phyloP scores from a whole-genome alignment of 805 yeast genomes.

The Pichia exigua region DNA sequence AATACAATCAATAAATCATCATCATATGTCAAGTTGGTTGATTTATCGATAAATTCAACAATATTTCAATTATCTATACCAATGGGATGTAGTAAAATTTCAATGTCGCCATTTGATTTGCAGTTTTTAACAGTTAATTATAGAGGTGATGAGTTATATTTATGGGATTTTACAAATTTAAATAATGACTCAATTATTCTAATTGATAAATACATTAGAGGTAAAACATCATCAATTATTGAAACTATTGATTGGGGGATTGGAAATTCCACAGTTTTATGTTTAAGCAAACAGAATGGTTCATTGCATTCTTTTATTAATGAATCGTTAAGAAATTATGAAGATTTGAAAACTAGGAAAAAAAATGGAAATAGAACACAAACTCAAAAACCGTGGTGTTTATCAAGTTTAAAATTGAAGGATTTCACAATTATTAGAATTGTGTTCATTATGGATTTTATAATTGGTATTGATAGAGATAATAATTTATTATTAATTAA shows the following conservation, averaged over 20 bases:
- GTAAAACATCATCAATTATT: conserved; percentile 52
- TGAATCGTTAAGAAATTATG: conserved; percentile 23
- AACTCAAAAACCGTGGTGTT: conserved; percentile 35
- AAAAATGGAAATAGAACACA: background rate
- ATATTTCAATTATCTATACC: conserved; percentile 46
- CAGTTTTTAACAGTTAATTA: conserved; percentile 44
- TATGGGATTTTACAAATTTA: conserved; percentile 52
- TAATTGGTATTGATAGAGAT: conserved; percentile 20
- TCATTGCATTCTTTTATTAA: conserved; percentile 57
- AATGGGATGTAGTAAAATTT: conserved; percentile 51
- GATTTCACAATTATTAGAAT: conserved; percentile 10
- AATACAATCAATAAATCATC: conserved; percentile 26
- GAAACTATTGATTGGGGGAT: conserved; percentile 46
- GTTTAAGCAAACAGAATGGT: conserved; percentile 47
- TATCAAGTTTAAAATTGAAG: conserved; percentile 29
- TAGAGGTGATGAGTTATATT: conserved; percentile 55
- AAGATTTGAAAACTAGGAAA: background rate
- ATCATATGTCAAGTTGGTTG: conserved; percentile 37
- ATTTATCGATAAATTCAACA: conserved; percentile 34
- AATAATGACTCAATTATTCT: conserved; percentile 43
- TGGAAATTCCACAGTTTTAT: conserved; percentile 37
- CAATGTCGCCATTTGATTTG: conserved; percentile 55
- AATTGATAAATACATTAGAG: conserved; percentile 52
- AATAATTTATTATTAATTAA: conserved; percentile 17
- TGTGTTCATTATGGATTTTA: conserved; percentile 3